Percentiles rank a stretch among this genome's conserved stretches.
Evolutionary conservation across 441 rosid species (phyloP).

Genomic region (Populus tomentosa): DNA sequence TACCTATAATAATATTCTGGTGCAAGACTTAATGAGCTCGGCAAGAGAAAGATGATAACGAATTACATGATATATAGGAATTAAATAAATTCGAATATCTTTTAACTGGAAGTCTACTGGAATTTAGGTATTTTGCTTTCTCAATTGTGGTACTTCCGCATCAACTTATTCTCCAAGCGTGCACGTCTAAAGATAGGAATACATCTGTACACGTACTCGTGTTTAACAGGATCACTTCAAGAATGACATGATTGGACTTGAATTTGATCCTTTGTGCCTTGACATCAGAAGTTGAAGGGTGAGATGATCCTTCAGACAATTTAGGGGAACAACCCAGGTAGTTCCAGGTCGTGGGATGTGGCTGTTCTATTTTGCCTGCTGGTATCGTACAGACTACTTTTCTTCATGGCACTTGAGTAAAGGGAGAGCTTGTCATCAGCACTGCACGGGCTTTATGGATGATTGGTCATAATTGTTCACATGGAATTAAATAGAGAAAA

Average conservation of each 20-base stretch:
- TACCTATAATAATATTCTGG: too few relatives aligned
- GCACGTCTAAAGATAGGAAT: too few relatives aligned
- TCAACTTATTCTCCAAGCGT: slow-evolving; percentile 30
- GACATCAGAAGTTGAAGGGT: slow-evolving; percentile 54
- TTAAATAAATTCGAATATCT: too few relatives aligned
- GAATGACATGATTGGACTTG: slow-evolving; percentile 19
- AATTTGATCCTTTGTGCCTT: slow-evolving; percentile 46
- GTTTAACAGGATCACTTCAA: slow-evolving; percentile 60
- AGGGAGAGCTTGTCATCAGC: slow-evolving; percentile 49
- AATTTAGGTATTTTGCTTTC: too few relatives aligned
- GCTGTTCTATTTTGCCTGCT: slow-evolving; percentile 47
- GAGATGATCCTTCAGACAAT: slow-evolving; percentile 42
- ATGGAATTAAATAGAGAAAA: neutral
- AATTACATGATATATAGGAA: too few relatives aligned
- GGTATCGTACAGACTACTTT: slow-evolving; percentile 50
- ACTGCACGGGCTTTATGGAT: slow-evolving; percentile 10
- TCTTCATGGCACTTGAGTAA: slow-evolving; percentile 54
- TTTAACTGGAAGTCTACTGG: too few relatives aligned
- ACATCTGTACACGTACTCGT: too few relatives aligned
- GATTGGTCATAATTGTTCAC: too few relatives aligned
- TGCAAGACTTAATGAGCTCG: too few relatives aligned
- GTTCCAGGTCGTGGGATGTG: slow-evolving; percentile 88
- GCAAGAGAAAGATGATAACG: too few relatives aligned
- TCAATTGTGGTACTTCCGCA: slow-evolving; percentile 41
- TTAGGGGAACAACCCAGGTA: slow-evolving; percentile 36